Base-by-base conservation (phyloP, 805 yeast genomes). In the Yarrowia keelungensis region DNA sequence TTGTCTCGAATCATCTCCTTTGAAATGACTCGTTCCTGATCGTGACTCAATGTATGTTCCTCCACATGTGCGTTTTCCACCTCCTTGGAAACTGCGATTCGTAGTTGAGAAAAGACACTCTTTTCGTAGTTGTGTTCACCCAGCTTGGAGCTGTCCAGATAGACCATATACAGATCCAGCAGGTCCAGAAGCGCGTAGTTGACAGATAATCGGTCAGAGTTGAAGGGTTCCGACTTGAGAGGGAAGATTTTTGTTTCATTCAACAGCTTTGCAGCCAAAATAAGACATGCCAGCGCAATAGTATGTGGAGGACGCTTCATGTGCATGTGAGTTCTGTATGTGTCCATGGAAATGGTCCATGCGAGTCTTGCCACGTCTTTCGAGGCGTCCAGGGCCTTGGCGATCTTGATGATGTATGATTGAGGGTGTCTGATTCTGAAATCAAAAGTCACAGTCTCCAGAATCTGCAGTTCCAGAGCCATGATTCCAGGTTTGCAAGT, bases 371-470 rank as follows among this genome's bases (percentile, higher is more conserved):
- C 83, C 14, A 69, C 50, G 5, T 70, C 67, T 38, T 69, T 62
- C 8, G 69, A 59, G 9, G 64, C 61, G 9, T 45, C 61, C 83
- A 79, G 67, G 79, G 82, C 74, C 85, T 90, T 53, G 85, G 83
- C 71, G 85, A 78, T 82, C 72, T 89, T 88, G 19, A 91, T 82
- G 10, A 90, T 81, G 71, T 86, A 83, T 72, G 85, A 87, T 75
- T 91, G 97, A 36, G 86, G 83, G 62, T 85, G 86, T 65, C 86
- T 86, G 51, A 85, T 82, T 72, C 96, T 82, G 74, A 91, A 91
- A 76, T 92, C 97, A 75, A 92, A 93, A 26, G 89, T 86, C 72
- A 89, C 84, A 0, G 90, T 83, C 74, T 92, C 97, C 72, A 93
- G 80, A 62, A 92, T 80, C 74, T 86, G 87, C 72, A 88, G 87